Percentiles rank a stretch among this genome's conserved stretches.
These are phyloP conservation scores for Pugionium cornutum DNA, from an alignment of 345 rosid species.

Conservation along the genomic window DNA sequence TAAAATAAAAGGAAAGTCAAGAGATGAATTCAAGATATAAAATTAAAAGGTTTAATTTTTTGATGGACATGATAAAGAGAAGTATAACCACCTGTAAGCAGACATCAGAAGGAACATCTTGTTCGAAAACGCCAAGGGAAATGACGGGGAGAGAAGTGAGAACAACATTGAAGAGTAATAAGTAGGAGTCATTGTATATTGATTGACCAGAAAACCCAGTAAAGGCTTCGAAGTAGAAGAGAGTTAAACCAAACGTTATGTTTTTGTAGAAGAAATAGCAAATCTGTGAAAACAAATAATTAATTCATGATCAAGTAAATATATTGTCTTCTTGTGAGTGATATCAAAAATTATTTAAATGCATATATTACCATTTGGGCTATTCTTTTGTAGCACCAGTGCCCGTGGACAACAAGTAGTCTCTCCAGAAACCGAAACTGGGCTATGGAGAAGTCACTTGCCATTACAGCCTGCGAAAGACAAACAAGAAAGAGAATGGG, in stretches of 20 bases:
- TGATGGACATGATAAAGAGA: background rate
- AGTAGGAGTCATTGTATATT: constrained; percentile 70
- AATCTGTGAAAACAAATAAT: constrained; percentile 46
- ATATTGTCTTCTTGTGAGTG: constrained; percentile 7
- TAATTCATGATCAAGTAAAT: constrained; percentile 27
- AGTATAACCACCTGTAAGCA: constrained; percentile 59
- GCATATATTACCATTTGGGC: constrained; percentile 63
- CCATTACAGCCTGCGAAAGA: constrained; percentile 73
- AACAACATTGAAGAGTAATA: constrained; percentile 68
- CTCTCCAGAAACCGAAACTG: constrained; percentile 74
- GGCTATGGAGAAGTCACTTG: constrained; percentile 77
- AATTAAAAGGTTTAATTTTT: background rate
- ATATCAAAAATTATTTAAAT: constrained; percentile 6
- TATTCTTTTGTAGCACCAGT: constrained; percentile 80
- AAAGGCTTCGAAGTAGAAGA: constrained; percentile 71
- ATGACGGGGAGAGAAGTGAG: constrained; percentile 79
- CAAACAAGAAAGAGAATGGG: background rate
- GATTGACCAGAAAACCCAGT: constrained; percentile 70
- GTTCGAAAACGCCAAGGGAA: constrained; percentile 74
- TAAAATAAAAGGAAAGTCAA: background rate
- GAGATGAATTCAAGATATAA: constrained; percentile 1
- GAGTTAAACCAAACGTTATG: constrained; percentile 72
- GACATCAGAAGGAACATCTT: constrained; percentile 72
- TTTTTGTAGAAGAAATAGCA: constrained; percentile 81
- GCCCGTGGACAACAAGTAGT: constrained; percentile 75